A percentile compares a stretch with the other conserved stretches of the same genome.
These are phyloP conservation scores for Hymenoscyphus infarciens DNA, from an alignment of 2,329 filamentous ascomycete genomes.

Conservation along the genomic window DNA sequence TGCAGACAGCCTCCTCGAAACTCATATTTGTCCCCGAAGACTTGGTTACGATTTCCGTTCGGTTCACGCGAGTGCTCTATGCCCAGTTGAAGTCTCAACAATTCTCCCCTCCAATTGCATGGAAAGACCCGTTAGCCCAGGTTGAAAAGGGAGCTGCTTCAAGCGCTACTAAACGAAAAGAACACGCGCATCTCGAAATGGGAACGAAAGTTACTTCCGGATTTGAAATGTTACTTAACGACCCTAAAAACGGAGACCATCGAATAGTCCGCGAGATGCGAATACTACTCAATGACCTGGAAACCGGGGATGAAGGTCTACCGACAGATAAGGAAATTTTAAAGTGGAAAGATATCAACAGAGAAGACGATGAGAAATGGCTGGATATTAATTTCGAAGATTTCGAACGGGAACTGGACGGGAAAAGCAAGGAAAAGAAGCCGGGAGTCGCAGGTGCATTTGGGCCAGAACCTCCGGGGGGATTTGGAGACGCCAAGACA, in stretches of 20 bases:
- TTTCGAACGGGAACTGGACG: slow-evolving; percentile 75
- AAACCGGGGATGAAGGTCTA: slow-evolving; percentile 44
- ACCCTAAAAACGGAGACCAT: slow-evolving; percentile 65
- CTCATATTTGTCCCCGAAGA: slow-evolving; percentile 72
- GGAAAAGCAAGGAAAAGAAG: slow-evolving; percentile 40
- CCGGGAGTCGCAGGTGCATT: slow-evolving; percentile 23
- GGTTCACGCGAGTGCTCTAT: slow-evolving; percentile 84
- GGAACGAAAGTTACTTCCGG: slow-evolving; percentile 90
- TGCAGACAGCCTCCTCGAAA: slow-evolving; percentile 52
- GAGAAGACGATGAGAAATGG: slow-evolving; percentile 86
- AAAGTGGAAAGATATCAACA: slow-evolving; percentile 57
- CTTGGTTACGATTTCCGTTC: slow-evolving; percentile 72
- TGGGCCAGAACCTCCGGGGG: slow-evolving; percentile 35
- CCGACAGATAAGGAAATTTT: slow-evolving; percentile 72
- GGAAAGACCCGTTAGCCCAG: slow-evolving; percentile 40
- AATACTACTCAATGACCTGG: slow-evolving; percentile 70
- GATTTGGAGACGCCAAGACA: slow-evolving; percentile 62
- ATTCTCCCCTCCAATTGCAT: slow-evolving; percentile 62
- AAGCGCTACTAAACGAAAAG: slow-evolving; percentile 24
- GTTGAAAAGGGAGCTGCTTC: slow-evolving; percentile 32
- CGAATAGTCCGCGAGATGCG: slow-evolving; percentile 70
- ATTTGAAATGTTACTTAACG: slow-evolving; percentile 79
- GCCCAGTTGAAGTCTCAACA: slow-evolving; percentile 86
- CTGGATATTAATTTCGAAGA: slow-evolving; percentile 88
- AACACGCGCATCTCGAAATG: slow-evolving; percentile 49